These are phyloP conservation scores for Hyaloraphidium curvatum DNA, from an alignment of 192 early-diverging fungal genomes.

Conservation along the genomic window DNA sequence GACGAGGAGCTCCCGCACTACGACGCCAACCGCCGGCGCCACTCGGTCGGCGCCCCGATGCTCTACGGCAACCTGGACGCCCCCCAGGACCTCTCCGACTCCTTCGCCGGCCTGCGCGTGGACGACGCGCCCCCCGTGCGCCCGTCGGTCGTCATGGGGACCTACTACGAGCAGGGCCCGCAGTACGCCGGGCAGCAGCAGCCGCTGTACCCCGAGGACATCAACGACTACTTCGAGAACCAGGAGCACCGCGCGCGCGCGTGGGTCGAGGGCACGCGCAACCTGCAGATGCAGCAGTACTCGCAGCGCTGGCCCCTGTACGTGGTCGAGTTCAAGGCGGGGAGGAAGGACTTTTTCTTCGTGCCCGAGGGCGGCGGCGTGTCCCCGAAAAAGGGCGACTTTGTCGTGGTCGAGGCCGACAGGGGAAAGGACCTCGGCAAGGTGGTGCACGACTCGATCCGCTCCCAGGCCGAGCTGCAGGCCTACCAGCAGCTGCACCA, in stretches of 20 bases:
- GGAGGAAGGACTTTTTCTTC: constrained; percentile 62
- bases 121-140: background rate
- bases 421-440: constrained; percentile 83
- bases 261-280: constrained; percentile 38
- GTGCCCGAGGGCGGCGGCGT: constrained; percentile 21
- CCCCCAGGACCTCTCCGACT: background rate
- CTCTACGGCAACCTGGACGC: background rate
- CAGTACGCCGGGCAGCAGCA: background rate
- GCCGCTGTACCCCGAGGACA: constrained; percentile 20
- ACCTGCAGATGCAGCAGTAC: constrained; percentile 25
- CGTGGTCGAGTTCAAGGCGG: constrained; percentile 76
- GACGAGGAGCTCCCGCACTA: background rate
- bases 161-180: background rate
- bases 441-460: constrained; percentile 50
- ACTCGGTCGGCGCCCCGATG: background rate
- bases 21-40: background rate
- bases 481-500: constrained; percentile 18
- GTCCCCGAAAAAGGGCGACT: constrained; percentile 37
- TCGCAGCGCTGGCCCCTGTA: constrained; percentile 38
- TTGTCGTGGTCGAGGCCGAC: constrained; percentile 78
- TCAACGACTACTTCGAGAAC: constrained; percentile 49
- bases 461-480: constrained; percentile 22
- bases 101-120: background rate
- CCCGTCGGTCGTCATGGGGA: background rate
- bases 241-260: constrained; percentile 31